Percentiles rank a stretch among this genome's conserved stretches.
Conservation (phyloP, 345 rosid species). For the Populus nigra region DNA sequence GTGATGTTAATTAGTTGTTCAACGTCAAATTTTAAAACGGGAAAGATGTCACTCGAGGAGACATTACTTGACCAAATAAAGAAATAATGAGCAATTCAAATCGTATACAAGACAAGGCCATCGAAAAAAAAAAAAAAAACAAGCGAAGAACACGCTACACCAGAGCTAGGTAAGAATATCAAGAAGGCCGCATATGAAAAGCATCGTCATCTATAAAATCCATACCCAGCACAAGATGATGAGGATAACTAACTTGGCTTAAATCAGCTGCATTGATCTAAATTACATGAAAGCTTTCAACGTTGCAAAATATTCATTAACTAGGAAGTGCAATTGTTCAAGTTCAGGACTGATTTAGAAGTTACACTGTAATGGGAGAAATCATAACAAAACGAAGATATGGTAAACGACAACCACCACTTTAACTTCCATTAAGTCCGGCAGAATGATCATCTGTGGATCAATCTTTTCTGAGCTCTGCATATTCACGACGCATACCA, state of each 20-base stretch:
- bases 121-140: neutral
- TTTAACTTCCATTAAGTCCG: neutral
- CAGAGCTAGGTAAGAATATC: too few relatives aligned
- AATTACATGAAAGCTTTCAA: neutral
- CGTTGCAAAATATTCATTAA: neutral
- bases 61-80: neutral
- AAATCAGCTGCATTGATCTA: neutral
- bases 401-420: neutral
- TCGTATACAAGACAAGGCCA: neutral
- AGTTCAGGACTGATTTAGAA: neutral
- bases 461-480: slow-evolving; percentile 86
- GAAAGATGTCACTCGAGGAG: too few relatives aligned
- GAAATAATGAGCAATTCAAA: neutral
- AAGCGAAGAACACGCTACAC: neutral
- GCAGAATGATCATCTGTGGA: neutral
- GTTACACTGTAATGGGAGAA: slow-evolving; percentile 9
- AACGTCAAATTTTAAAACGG: too few relatives aligned
- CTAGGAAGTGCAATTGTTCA: neutral
- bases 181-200: neutral
- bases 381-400: neutral
- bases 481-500: slow-evolving; percentile 64
- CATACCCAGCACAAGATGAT: neutral
- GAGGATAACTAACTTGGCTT: neutral
- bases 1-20: too few relatives aligned
- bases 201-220: neutral